phyloP scores from a whole-genome alignment of 495 filamentous ascomycete genomes.

The Sordaria brevicollis region DNA sequence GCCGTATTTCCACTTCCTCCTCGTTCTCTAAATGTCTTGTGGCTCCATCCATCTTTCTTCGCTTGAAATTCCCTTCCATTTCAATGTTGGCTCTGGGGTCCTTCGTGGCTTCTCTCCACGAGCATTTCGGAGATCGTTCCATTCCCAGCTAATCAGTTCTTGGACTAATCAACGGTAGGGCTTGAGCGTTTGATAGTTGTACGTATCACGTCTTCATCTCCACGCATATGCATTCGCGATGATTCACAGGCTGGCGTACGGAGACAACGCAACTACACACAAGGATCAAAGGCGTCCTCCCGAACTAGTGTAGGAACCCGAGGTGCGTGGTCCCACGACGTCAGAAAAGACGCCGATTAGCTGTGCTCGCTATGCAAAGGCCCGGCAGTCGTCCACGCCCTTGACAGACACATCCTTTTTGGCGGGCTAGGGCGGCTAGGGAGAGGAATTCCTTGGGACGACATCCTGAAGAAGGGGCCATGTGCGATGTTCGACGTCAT shows the following conservation, averaged over 20 bases:
- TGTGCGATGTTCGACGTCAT: background rate
- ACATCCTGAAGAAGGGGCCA: background rate
- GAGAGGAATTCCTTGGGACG: background rate
- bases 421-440: background rate
- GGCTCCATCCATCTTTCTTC: background rate
- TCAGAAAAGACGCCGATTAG: background rate
- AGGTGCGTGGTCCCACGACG: background rate
- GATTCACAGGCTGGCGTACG: background rate
- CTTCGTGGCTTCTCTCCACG: background rate
- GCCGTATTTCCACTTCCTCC: background rate
- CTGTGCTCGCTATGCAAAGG: background rate
- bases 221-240: background rate
- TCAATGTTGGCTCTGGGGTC: background rate
- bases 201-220: background rate
- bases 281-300: background rate
- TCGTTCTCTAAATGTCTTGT: background rate
- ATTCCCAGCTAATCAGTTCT: background rate
- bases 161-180: background rate
- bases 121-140: background rate
- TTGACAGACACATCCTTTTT: background rate
- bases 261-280: background rate
- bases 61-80: background rate
- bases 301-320: background rate
- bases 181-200: background rate
- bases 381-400: background rate